These are phyloP conservation scores for Teratosphaeria destructans DNA, from an alignment of 2,329 filamentous ascomycete genomes.

Conservation along the genomic window DNA sequence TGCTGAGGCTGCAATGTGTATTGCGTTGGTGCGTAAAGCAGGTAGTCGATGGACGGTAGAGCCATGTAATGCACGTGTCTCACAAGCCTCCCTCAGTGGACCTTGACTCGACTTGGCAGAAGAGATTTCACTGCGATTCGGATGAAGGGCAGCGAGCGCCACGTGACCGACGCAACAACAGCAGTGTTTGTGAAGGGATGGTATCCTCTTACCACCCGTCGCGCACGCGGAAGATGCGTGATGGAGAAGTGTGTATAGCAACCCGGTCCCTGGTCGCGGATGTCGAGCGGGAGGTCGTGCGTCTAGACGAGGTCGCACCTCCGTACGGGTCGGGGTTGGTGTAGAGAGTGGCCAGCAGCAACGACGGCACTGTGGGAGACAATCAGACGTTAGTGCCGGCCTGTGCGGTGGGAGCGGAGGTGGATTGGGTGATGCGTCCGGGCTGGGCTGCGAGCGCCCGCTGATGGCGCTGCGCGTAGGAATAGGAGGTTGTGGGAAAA, in stretches of 20 bases:
- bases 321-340: not conserved
- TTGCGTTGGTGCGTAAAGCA: slow-evolving; percentile 14
- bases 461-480: slow-evolving; percentile 8
- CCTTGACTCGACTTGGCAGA: slow-evolving; percentile 15
- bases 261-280: slow-evolving; percentile 11
- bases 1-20: not conserved
- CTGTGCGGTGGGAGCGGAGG: not conserved
- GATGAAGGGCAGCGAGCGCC: slow-evolving; percentile 4
- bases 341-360: slow-evolving; percentile 1
- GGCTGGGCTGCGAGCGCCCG: not conserved
- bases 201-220: slow-evolving; percentile 11
- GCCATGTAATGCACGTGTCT: slow-evolving; percentile 17
- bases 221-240: slow-evolving; percentile 6
- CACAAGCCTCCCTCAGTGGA: slow-evolving; percentile 4
- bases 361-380: slow-evolving; percentile 4
- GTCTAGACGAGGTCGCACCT: slow-evolving; percentile 17
- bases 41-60: slow-evolving; percentile 22
- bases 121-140: slow-evolving; percentile 8
- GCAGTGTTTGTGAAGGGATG: slow-evolving; percentile 5
- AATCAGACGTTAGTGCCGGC: slow-evolving; percentile 3
- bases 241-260: slow-evolving; percentile 7
- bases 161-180: slow-evolving; percentile 10
- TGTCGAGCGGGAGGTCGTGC: slow-evolving; percentile 21
- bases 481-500: slow-evolving; percentile 6
- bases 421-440: not conserved